Conservation (phyloP, 495 filamentous ascomycete genomes). For the Letharia columbiana region DNA sequence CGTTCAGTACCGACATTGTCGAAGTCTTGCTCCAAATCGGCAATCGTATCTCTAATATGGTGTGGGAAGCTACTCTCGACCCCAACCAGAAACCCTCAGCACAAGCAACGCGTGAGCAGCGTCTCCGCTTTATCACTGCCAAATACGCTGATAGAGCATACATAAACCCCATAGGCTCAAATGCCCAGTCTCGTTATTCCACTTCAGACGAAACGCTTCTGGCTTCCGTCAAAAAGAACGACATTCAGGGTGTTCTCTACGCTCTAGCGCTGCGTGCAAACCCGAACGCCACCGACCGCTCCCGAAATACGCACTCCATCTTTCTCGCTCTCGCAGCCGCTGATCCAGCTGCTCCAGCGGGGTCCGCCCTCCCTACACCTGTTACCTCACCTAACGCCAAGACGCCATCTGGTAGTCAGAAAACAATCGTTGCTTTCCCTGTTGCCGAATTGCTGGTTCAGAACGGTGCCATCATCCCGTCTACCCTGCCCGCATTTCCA, state of each 20-base stretch:
- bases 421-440: slow-evolving; percentile 52
- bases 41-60: slow-evolving; percentile 90
- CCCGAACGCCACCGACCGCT: slow-evolving; percentile 79
- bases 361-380: slow-evolving; percentile 36
- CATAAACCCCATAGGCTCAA: slow-evolving; percentile 65
- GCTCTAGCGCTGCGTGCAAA: slow-evolving; percentile 82
- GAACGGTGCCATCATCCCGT: slow-evolving; percentile 84
- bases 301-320: slow-evolving; percentile 75
- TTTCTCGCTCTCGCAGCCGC: slow-evolving; percentile 92
- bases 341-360: slow-evolving; percentile 66
- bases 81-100: slow-evolving; percentile 58
- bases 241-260: slow-evolving; percentile 84
- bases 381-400: slow-evolving; percentile 28
- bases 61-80: slow-evolving; percentile 87
- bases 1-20: slow-evolving; percentile 91
- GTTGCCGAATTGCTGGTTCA: slow-evolving; percentile 88
- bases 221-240: slow-evolving; percentile 89
- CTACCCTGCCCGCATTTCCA: slow-evolving; percentile 61
- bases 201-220: slow-evolving; percentile 84
- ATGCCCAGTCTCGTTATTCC: slow-evolving; percentile 61
- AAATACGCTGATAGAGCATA: slow-evolving; percentile 85
- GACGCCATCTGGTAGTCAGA: slow-evolving; percentile 16
- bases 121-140: slow-evolving; percentile 83
- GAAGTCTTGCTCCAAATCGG: slow-evolving; percentile 90
- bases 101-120: slow-evolving; percentile 75